These are phyloP conservation scores for Pestalotiopsis sp. DNA, from an alignment of 2,329 filamentous ascomycete genomes.

Conservation along the genomic window DNA sequence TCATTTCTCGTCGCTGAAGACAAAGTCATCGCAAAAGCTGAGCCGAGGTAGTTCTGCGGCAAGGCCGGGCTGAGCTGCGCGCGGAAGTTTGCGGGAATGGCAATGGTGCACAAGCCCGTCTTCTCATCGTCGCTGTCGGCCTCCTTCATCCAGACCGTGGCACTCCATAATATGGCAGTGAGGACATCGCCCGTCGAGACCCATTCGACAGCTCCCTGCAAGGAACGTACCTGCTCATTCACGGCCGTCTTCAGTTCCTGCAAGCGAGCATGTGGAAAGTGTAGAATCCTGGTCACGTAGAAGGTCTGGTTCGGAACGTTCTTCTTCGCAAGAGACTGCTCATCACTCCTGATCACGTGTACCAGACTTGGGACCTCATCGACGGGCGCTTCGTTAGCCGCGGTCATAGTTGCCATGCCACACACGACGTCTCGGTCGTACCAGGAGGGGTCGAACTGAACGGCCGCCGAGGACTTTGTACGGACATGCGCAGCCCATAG, in stretches of 20 bases:
- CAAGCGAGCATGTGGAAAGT: constrained; percentile 24
- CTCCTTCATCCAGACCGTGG: constrained; percentile 21
- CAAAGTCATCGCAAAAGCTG: constrained; percentile 28
- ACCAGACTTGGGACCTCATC: constrained; percentile 23
- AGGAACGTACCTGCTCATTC: constrained; percentile 18
- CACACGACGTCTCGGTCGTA: constrained; percentile 21
- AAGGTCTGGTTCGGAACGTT: background rate
- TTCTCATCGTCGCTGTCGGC: background rate
- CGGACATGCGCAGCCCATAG: constrained; percentile 31
- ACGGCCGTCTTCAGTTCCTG: constrained; percentile 21
- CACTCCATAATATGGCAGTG: constrained; percentile 30
- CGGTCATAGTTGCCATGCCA: background rate
- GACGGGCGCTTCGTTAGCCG: background rate
- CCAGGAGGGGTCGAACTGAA: constrained; percentile 23
- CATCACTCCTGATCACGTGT: constrained; percentile 14
- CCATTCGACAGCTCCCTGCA: constrained; percentile 18
- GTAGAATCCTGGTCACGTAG: constrained; percentile 25
- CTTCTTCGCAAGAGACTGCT: constrained; percentile 1
- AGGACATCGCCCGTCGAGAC: constrained; percentile 31
- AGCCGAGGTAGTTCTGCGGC: constrained; percentile 27
- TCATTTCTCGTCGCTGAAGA: constrained; percentile 18
- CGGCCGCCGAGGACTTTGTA: constrained; percentile 13
- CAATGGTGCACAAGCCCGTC: constrained; percentile 20
- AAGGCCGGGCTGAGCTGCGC: constrained; percentile 21
- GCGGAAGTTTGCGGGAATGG: constrained; percentile 32